Evolutionary conservation across 129 eudicot genomes (phyloP).

Genomic region (Helianthus annuus): HanXRQr2.0-SUNRISE NC_035439.2:19367181-19367680

Average conservation of each 20-base stretch:
- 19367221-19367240: constrained; percentile 46
- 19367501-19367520: constrained; percentile 36
- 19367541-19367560: neutral
- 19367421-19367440: constrained; percentile 56
- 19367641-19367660: constrained; percentile 54
- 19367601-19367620: constrained; percentile 48
- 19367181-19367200: constrained; percentile 68
- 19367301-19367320: neutral
- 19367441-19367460: constrained; percentile 50
- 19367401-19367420: constrained; percentile 60
- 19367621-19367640: constrained; percentile 45
- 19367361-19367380: constrained; percentile 50
- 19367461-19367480: constrained; percentile 53
- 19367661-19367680: constrained; percentile 47
- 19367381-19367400: constrained; percentile 46
- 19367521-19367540: too few relatives aligned
- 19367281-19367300: neutral
- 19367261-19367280: constrained; percentile 15
- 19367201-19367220: constrained; percentile 76
- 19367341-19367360: constrained; percentile 37
- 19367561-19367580: neutral
- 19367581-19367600: constrained; percentile 34
- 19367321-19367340: neutral
- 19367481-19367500: constrained; percentile 46
- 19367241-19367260: constrained; percentile 32